These are phyloP conservation scores for Wickerhamia fluorescens DNA, from an alignment of 805 yeast genomes.

Conservation along the genomic window DNA sequence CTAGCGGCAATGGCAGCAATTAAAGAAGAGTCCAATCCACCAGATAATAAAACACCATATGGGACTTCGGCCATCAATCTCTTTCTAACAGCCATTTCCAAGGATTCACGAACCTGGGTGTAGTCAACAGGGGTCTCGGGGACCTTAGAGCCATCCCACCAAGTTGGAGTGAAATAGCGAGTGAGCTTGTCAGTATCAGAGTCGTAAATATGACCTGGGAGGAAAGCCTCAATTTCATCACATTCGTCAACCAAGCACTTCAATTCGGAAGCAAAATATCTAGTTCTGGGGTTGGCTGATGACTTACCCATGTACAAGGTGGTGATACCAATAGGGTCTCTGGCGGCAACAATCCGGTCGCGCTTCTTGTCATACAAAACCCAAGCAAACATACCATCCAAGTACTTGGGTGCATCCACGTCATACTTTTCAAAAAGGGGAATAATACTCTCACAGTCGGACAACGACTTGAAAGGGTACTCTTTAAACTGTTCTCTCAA, in stretches of 20 bases:
- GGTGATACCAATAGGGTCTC: constrained; percentile 98
- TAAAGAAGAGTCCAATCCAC: constrained; percentile 95
- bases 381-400: constrained; percentile 98
- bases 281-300: constrained; percentile 60
- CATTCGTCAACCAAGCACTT: constrained; percentile 93
- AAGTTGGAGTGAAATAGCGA: constrained; percentile 84
- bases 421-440: constrained; percentile 86
- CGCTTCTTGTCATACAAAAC: constrained; percentile 76
- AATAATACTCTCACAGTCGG: constrained; percentile 97
- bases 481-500: constrained; percentile 69
- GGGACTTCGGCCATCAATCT: constrained; percentile 99
- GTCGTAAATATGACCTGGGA: constrained; percentile 97
- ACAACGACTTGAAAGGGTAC: constrained; percentile 75
- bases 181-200: constrained; percentile 79
- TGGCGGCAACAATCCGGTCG: constrained; percentile 91
- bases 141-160: constrained; percentile 82
- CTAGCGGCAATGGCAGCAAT: constrained; percentile 97
- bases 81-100: constrained; percentile 96
- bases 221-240: constrained; percentile 89
- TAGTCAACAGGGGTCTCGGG: constrained; percentile 76
- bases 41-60: constrained; percentile 93
- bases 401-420: constrained; percentile 80
- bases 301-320: constrained; percentile 92
- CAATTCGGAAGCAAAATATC: constrained; percentile 89
- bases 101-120: constrained; percentile 61